Evolutionary conservation across 1,284 basidiomycete species (phyloP), one percentile per base, ranked within the genome.

Genomic region (Rhodotorula mucilaginosa): DNA sequence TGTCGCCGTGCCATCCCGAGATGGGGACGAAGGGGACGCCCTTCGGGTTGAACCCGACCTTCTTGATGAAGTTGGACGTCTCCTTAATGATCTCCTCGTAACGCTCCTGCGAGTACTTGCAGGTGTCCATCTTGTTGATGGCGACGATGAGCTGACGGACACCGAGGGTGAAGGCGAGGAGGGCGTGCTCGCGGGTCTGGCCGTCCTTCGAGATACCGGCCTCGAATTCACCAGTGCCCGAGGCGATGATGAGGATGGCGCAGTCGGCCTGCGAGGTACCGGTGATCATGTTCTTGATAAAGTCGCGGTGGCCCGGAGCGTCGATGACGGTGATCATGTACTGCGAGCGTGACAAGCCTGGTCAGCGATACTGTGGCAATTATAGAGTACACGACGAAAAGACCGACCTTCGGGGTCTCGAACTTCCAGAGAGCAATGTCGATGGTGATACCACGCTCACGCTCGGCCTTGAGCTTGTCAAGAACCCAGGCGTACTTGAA

Each of bases 261-360:
- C 63, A 71, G 85, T 98, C 96, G 83, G 96, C 96, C 88, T 98
- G 96, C 81, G 96, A 98, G 82, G 96, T 99, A 89, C 96, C 96
- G 76, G 94, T 98, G 83, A 98, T 98, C 94, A 98, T 97, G 92
- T 97, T 99, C 88, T 99, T 99, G 89, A 99, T 99, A 87, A 99
- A 99, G 84, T 99, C 97, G 90, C 96, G 94, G 86, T 99, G 97
- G 83, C 96, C 97, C 69, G 96, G 97, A 84, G 96, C 97, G 83
- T 97, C 95, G 80, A 96, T 96, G 85, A 96, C 93, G 90, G 83
- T 83, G 77, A 83, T 81, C 75, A 80, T 79, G 82, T 83, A 83
- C 81, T 79, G 91, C 71, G 34, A 64, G 64, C n/a, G 62, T 65
- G 54, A 68, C 61, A 67, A 72, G 77, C 5, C 5, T 5, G 26